A percentile compares a stretch with the other conserved stretches of the same genome.
phyloP scores from a whole-genome alignment of 371 early-diverging fungal genomes.

The Vairimorpha necatrix region DNA sequence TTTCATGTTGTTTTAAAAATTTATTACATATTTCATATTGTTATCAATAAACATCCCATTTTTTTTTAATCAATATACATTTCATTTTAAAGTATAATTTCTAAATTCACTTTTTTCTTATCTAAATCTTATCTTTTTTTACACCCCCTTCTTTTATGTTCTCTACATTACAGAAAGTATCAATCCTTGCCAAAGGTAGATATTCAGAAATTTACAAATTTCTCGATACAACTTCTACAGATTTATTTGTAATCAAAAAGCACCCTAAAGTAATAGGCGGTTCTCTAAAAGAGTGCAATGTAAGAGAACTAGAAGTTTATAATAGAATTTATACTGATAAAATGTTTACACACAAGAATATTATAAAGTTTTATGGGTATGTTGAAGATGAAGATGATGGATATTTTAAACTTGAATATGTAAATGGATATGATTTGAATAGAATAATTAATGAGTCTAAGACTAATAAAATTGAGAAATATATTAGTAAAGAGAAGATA shows the following conservation, averaged over 20 bases:
- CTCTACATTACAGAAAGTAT: not conserved
- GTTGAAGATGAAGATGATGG: constrained; percentile 5
- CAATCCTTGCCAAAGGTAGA: not conserved
- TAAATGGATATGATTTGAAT: constrained; percentile 3
- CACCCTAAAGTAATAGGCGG: not conserved
- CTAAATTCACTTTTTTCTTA: no score
- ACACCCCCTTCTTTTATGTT: not conserved
- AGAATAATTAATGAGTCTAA: not conserved
- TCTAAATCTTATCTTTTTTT: no score
- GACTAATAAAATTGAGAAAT: not conserved
- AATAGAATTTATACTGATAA: not conserved
- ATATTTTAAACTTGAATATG: constrained; percentile 5
- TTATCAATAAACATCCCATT: no score
- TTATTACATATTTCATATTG: no score
- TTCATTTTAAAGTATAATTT: no score
- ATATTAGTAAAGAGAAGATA: not conserved
- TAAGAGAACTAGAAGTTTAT: not conserved
- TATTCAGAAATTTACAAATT: not conserved
- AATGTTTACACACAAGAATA: not conserved
- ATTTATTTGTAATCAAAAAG: not conserved
- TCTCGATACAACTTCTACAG: not conserved
- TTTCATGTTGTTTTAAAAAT: no score
- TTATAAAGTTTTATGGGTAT: constrained; percentile 10
- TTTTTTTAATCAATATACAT: no score
- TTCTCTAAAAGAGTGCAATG: not conserved